Evolutionary conservation across 306 rosid genomes (phyloP), one percentile per base, ranked within the genome.

Genomic region (Prunus mongolica): DNA sequence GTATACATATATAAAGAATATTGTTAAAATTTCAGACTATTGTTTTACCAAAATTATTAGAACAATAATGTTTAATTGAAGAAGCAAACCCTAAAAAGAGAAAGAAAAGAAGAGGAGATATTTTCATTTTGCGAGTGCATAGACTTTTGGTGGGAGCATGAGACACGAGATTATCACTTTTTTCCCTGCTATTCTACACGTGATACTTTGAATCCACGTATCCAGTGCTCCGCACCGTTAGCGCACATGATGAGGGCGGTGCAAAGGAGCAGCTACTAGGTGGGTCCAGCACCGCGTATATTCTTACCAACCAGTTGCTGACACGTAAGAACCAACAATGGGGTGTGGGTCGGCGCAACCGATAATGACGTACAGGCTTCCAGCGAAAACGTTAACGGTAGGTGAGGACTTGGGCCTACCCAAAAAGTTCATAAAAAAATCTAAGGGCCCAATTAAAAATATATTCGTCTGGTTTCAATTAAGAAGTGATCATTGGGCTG

Each of bases 311-410:
- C 64, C 28, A 27, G 9, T 12, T 7, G 25, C 6, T 24, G 84
- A 14, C 88, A 79, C 84, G 83, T 74, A 8, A 11, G 16, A 16
- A 0, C 11, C 32, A 71, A 44, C 78, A 82, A 67, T 77, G 76
- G 22, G 70, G 67, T 51, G 85, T 67, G 87, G 86, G 86, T 47
- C 85, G 88, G 86, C 20, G 80, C 71, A 56, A 67, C 24, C 3
- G 78, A 79, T 54, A 68, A 60, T 47, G 86, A 82, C 83, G 15
- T 66, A 75, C 69, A 9, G n/a, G 25, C 12, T 70, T 74, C 55
- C 50, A 46, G 28, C 68, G 56, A 54, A 67, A 15, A 56, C 69
- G 72, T 78, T 58, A 27, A 56, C 3, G 30, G 9, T 32, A 1
- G 71, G 52, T 47, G 54, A 52, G 65, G n/a, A 25, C 28, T 20